Conservation (phyloP, 2,329 filamentous ascomycete species). For the Colletotrichum liaoningense region DNA sequence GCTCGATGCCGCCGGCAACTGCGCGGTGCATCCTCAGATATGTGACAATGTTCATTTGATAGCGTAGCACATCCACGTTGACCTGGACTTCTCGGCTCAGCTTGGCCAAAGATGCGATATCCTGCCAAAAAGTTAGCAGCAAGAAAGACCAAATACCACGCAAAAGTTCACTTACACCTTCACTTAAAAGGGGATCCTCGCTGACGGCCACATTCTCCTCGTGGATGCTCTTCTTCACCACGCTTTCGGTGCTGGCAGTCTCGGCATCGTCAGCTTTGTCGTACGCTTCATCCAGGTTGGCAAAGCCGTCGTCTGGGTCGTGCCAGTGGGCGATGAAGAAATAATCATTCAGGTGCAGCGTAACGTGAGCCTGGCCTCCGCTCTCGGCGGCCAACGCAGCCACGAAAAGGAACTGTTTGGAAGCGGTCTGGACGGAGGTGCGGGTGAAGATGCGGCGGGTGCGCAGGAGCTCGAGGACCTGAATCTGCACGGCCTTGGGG, state of each 20-base stretch:
- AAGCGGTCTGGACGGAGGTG: slow-evolving; percentile 78
- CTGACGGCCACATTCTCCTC: slow-evolving; percentile 1
- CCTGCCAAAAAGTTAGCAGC: slow-evolving; percentile 45
- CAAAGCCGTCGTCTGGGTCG: slow-evolving; percentile 76
- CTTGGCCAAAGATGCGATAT: slow-evolving; percentile 70
- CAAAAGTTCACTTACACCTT: slow-evolving; percentile 50
- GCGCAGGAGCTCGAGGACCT: slow-evolving; percentile 81
- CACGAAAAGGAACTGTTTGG: slow-evolving; percentile 83
- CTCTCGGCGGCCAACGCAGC: slow-evolving; percentile 70
- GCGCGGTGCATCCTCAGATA: slow-evolving; percentile 91
- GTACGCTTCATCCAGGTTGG: slow-evolving; percentile 76
- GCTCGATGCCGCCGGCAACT: slow-evolving; percentile 81
- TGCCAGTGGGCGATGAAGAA: slow-evolving; percentile 93
- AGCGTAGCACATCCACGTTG: slow-evolving; percentile 82
- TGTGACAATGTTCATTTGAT: slow-evolving; percentile 87
- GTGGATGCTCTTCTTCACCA: slow-evolving; percentile 52
- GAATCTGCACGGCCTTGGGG: slow-evolving; percentile 82
- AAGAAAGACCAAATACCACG: neutral
- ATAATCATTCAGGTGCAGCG: slow-evolving; percentile 78
- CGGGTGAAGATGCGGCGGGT: slow-evolving; percentile 82
- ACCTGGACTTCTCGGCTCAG: slow-evolving; percentile 70
- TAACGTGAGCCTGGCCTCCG: slow-evolving; percentile 61
- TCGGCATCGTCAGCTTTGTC: slow-evolving; percentile 45
- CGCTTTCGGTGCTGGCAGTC: slow-evolving; percentile 54
- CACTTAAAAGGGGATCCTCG: slow-evolving; percentile 51